Percentiles rank a stretch among this genome's conserved stretches.
Conservation (phyloP, 2,329 filamentous ascomycete species). For the Penicillium verrucosum region DNA sequence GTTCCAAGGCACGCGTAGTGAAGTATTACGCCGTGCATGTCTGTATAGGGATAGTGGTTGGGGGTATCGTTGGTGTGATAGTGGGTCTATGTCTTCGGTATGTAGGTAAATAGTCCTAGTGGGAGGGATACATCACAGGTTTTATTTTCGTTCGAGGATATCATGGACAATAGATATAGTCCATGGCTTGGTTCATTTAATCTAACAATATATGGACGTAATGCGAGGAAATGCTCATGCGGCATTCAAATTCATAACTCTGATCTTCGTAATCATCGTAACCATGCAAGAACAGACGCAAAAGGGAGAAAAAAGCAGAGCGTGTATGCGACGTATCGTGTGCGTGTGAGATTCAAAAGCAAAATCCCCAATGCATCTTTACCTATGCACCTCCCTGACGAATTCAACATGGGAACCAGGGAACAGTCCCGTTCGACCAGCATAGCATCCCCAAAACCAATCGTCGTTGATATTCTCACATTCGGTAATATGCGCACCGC, state of each 20-base stretch:
- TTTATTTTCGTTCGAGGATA: neutral
- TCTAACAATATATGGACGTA: neutral
- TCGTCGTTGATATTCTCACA: constrained; percentile 84
- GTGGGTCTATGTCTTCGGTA: neutral
- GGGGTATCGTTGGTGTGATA: neutral
- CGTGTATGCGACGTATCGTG: neutral
- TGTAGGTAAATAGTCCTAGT: neutral
- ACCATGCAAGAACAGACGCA: neutral
- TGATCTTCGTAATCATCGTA: constrained; percentile 1
- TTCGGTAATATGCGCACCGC: constrained; percentile 77
- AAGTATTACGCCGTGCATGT: neutral
- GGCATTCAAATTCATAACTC: constrained; percentile 4
- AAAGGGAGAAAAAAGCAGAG: neutral
- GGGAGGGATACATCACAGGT: neutral
- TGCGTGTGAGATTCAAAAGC: neutral
- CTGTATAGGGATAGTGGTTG: neutral
- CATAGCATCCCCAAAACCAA: constrained; percentile 86
- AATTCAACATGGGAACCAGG: constrained; percentile 71
- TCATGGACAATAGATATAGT: neutral
- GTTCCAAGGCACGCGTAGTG: neutral
- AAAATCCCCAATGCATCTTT: neutral
- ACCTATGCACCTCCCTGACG: constrained; percentile 35
- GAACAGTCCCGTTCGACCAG: constrained; percentile 74
- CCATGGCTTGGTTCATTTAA: neutral
- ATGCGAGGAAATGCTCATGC: neutral